These are phyloP conservation scores for Tylopilus sp. DNA, from an alignment of 1,284 basidiomycete species.

Conservation along the genomic window DNA sequence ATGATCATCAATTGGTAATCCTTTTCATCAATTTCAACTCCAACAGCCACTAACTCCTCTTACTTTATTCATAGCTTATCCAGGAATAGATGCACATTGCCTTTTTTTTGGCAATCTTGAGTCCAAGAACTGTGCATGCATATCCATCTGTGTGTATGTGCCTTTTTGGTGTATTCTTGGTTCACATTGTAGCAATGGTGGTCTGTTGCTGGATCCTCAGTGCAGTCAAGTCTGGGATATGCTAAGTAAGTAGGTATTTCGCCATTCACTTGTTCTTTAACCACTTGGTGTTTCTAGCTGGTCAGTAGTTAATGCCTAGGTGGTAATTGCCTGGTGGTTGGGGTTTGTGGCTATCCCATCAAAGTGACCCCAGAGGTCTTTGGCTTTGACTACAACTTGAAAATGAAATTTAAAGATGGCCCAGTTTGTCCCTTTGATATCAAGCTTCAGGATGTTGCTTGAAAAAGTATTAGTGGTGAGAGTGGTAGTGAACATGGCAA, in stretches of 20 bases:
- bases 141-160: not conserved
- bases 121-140: not conserved
- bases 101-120: not conserved
- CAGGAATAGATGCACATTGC: not conserved
- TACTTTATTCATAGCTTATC: not conserved
- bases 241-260: not conserved
- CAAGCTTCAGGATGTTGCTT: not conserved
- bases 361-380: not conserved
- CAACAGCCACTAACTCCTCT: not conserved
- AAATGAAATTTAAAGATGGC: not conserved
- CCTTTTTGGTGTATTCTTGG: not conserved
- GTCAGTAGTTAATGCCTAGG: too few relatives aligned
- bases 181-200: not conserved
- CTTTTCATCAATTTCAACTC: not conserved
- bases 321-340: too few relatives aligned
- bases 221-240: not conserved
- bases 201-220: not conserved
- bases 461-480: not conserved
- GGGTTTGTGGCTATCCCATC: not conserved
- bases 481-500: not conserved
- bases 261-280: not conserved
- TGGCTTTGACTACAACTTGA: not conserved
- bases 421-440: not conserved
- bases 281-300: not conserved
- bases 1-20: not conserved